A percentile compares a stretch with the other conserved stretches of the same genome.
phyloP scores from a whole-genome alignment of 2,329 filamentous ascomycete genomes.

The Fusarium annulatum region DNA sequence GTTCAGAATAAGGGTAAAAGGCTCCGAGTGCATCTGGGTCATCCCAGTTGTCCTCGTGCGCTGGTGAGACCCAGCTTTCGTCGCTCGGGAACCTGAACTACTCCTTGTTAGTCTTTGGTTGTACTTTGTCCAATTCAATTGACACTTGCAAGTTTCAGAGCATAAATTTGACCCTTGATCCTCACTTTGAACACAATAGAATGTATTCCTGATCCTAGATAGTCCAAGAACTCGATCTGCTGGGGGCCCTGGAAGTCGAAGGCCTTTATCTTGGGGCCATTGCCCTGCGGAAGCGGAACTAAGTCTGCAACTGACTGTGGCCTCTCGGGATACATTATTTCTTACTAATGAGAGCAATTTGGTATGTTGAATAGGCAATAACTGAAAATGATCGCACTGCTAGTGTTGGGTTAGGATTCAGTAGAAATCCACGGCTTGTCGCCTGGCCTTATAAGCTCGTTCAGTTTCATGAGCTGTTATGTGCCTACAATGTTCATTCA shows the following conservation, averaged over 20 bases:
- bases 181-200: slow-evolving; percentile 1
- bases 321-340: neutral
- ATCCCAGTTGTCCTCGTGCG: neutral
- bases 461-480: neutral
- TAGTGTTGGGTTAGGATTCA: neutral
- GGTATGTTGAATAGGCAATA: neutral
- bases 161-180: neutral
- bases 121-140: neutral
- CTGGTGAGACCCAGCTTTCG: neutral
- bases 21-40: neutral
- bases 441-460: neutral
- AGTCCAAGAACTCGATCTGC: neutral
- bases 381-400: neutral
- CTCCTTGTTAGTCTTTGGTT: neutral
- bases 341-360: neutral
- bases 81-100: neutral
- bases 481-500: neutral
- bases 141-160: neutral
- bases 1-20: neutral
- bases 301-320: neutral
- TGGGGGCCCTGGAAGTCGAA: slow-evolving; percentile 6
- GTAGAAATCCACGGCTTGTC: neutral
- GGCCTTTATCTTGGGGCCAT: neutral
- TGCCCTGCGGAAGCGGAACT: neutral
- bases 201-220: neutral